These are phyloP conservation scores for Heliosperma pusillum DNA, from an alignment of 148 eudicot genomes.

Conservation along the genomic window DNA sequence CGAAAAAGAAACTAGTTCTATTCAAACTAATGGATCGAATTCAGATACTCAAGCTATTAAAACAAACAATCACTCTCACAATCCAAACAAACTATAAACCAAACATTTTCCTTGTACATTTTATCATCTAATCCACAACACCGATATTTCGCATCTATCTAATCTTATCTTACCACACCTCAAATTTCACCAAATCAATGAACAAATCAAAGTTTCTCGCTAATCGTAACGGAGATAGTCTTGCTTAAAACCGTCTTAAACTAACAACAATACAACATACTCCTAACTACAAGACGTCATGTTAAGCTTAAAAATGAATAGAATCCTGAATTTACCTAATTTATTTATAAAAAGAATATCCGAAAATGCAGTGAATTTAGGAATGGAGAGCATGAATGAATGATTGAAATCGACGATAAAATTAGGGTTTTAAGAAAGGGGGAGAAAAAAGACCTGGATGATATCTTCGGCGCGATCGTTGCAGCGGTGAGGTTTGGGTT, in stretches of 20 bases:
- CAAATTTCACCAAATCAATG: not conserved
- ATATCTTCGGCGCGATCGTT: slow-evolving; percentile 93
- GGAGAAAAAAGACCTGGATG: slow-evolving; percentile 45
- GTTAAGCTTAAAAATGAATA: not conserved
- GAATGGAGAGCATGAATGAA: not conserved
- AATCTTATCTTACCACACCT: no score
- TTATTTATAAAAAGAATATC: not conserved
- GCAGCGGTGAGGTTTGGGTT: slow-evolving; percentile 84
- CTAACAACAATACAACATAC: no score
- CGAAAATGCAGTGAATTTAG: not conserved
- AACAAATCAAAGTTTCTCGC: not conserved
- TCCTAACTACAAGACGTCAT: no score
- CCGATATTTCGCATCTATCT: no score
- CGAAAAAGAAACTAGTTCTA: no score
- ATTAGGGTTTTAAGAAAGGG: slow-evolving; percentile 13
- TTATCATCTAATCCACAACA: not conserved
- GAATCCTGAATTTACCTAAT: not conserved
- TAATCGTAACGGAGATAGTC: not conserved
- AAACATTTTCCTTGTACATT: not conserved
- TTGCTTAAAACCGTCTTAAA: no score
- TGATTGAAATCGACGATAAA: not conserved
- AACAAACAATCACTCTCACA: no score
- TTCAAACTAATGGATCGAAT: no score
- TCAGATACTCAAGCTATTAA: no score
- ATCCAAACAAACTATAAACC: no score